phyloP scores from a whole-genome alignment of 495 filamentous ascomycete species.

The Articulospora tetracladia region DNA sequence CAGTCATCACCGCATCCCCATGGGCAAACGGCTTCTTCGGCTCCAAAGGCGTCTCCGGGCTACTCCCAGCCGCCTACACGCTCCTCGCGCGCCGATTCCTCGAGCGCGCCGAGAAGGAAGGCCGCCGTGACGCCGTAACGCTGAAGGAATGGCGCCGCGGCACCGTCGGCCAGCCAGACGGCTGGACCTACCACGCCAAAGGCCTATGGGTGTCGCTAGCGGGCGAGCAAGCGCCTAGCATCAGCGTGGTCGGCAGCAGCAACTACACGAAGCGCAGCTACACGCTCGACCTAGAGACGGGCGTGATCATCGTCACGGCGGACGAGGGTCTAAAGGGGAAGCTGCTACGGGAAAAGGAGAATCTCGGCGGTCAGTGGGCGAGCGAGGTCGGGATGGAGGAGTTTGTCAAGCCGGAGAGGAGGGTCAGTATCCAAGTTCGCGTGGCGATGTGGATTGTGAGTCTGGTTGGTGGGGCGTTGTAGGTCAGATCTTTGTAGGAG shows the following conservation, averaged over 20 bases:
- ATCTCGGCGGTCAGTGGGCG: slow-evolving; percentile 67
- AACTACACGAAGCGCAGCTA: slow-evolving; percentile 97
- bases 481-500: too few relatives aligned
- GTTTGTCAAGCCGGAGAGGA: slow-evolving; percentile 72
- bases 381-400: slow-evolving; percentile 64
- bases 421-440: slow-evolving; percentile 80
- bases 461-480: slow-evolving; percentile 67
- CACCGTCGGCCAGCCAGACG: slow-evolving; percentile 70
- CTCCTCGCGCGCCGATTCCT: slow-evolving; percentile 81
- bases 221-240: slow-evolving; percentile 53
- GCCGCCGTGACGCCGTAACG: slow-evolving; percentile 56
- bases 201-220: slow-evolving; percentile 88
- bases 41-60: slow-evolving; percentile 80
- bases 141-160: slow-evolving; percentile 88
- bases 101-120: slow-evolving; percentile 55
- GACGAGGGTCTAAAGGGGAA: slow-evolving; percentile 68
- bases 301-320: slow-evolving; percentile 77
- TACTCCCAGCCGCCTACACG: slow-evolving; percentile 90
- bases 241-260: slow-evolving; percentile 82
- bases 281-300: slow-evolving; percentile 83
- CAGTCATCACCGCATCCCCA: slow-evolving; percentile 89
- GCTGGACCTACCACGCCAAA: slow-evolving; percentile 98
- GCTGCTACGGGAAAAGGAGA: slow-evolving; percentile 72
- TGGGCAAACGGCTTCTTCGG: slow-evolving; percentile 95
- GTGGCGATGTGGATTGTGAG: slow-evolving; percentile 88